These are phyloP conservation scores for Chlorociboria aeruginascens DNA, from an alignment of 495 filamentous ascomycete species.

Conservation along the genomic window DNA sequence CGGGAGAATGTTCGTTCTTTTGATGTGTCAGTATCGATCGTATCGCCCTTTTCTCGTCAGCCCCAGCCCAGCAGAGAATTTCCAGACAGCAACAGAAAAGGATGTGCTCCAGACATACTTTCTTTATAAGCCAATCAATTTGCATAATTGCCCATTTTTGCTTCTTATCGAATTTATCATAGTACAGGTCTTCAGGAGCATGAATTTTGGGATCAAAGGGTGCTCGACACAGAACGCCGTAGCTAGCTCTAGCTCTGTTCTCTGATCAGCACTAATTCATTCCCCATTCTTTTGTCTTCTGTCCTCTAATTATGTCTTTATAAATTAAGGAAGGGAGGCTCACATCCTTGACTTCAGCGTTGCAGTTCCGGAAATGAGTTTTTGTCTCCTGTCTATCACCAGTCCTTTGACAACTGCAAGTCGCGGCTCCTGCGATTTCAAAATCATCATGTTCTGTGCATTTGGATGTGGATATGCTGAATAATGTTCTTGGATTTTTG, in stretches of 20 bases:
- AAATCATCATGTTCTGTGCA: conserved; percentile 26
- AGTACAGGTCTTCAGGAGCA: conserved; percentile 26
- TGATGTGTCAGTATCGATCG: conserved; percentile 24
- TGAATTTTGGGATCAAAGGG: conserved; percentile 35
- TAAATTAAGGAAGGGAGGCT: too few relatives aligned
- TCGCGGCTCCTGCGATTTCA: conserved; percentile 40
- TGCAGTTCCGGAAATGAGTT: conserved; percentile 26
- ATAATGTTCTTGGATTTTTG: conserved; percentile 31
- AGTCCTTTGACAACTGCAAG: conserved; percentile 44
- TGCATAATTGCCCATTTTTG: conserved; percentile 36
- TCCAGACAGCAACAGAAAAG: too few relatives aligned
- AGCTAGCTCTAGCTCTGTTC: conserved; percentile 43
- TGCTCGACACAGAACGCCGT: conserved; percentile 38
- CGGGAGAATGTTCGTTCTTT: conserved; percentile 32
- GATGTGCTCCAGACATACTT: conserved; percentile 21
- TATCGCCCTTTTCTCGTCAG: conserved; percentile 29
- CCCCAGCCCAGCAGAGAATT: background rate
- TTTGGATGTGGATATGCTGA: too few relatives aligned
- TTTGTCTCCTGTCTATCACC: conserved; percentile 38
- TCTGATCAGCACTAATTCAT: too few relatives aligned
- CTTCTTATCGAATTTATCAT: conserved; percentile 31
- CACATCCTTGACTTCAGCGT: conserved; percentile 32
- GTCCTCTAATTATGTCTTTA: too few relatives aligned
- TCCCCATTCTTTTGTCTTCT: too few relatives aligned
- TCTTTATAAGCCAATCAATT: conserved; percentile 45